phyloP scores from a whole-genome alignment of 495 filamentous ascomycete species.

The Penicillium riverlandense region DNA sequence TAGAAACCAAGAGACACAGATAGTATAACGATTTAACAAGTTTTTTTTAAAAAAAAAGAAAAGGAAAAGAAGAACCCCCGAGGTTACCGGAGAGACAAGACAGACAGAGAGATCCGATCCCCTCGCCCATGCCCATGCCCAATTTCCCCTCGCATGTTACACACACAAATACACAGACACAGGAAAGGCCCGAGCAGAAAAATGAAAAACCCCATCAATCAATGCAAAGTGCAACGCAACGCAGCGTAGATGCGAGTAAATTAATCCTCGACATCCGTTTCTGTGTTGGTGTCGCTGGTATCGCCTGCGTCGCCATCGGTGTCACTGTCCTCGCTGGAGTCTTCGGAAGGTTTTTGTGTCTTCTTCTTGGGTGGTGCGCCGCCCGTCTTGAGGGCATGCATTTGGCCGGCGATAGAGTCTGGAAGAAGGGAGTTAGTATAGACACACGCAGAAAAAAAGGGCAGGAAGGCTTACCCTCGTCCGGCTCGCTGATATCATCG shows the following conservation, averaged over 20 bases:
- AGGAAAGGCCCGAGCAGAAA: constrained; percentile 3
- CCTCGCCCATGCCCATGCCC: no score
- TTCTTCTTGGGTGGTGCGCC: constrained; percentile 54
- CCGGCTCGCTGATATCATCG: constrained; percentile 95
- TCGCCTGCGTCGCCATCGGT: constrained; percentile 77
- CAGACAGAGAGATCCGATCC: no score
- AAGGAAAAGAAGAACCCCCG: constrained; percentile 1
- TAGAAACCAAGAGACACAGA: no score
- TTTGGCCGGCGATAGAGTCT: constrained; percentile 95
- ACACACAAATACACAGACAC: neutral
- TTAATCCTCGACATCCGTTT: constrained; percentile 61
- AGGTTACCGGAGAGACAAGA: constrained; percentile 6
- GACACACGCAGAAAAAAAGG: neutral
- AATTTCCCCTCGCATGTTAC: no score
- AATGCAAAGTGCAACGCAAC: constrained; percentile 10
- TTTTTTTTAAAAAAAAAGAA: no score
- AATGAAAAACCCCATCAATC: constrained; percentile 8
- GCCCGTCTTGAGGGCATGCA: constrained; percentile 72
- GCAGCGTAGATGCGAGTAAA: neutral
- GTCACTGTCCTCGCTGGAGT: constrained; percentile 58
- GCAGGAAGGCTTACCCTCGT: constrained; percentile 66
- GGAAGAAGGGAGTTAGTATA: constrained; percentile 21
- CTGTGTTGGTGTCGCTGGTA: constrained; percentile 73
- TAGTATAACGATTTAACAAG: neutral
- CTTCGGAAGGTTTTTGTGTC: constrained; percentile 49